These are phyloP conservation scores for Coemansia sp. DNA, from an alignment of 192 early-diverging fungal species.

Conservation along the genomic window DNA sequence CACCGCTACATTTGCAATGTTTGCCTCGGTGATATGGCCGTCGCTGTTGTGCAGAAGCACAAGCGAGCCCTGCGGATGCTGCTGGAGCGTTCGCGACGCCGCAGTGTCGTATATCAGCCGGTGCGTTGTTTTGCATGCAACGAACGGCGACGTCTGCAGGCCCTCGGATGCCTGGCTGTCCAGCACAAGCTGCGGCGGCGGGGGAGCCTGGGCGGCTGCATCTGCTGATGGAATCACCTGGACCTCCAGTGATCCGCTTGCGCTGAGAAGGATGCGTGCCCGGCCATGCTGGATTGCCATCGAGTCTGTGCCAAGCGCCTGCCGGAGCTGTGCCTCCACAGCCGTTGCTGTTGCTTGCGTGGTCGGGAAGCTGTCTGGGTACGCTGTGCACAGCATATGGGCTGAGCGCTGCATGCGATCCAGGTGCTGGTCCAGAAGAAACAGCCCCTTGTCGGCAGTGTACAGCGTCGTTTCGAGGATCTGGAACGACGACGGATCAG, in stretches of 20 bases:
- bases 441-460: slow-evolving; percentile 8
- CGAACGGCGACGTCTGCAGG: slow-evolving; percentile 23
- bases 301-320: too few relatives aligned
- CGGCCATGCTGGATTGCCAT: slow-evolving; percentile 12
- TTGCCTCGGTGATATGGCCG: slow-evolving; percentile 31
- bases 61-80: slow-evolving; percentile 17
- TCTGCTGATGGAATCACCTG: slow-evolving; percentile 12
- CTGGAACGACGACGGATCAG: slow-evolving; percentile 22
- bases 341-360: not conserved
- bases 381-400: not conserved
- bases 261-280: slow-evolving; percentile 25
- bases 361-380: slow-evolving; percentile 11
- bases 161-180: slow-evolving; percentile 21
- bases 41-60: slow-evolving; percentile 34
- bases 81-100: not conserved
- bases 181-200: slow-evolving; percentile 22
- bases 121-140: slow-evolving; percentile 43
- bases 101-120: slow-evolving; percentile 34
- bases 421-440: slow-evolving; percentile 28
- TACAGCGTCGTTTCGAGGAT: slow-evolving; percentile 43
- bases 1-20: slow-evolving; percentile 48
- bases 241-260: slow-evolving; percentile 16
- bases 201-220: not conserved
- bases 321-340: not conserved
- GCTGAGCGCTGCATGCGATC: slow-evolving; percentile 33